A percentile compares a stretch with the other conserved stretches of the same genome.
Conservation (phyloP, 2,329 filamentous ascomycete genomes). For the Venturia carpophila region DNA sequence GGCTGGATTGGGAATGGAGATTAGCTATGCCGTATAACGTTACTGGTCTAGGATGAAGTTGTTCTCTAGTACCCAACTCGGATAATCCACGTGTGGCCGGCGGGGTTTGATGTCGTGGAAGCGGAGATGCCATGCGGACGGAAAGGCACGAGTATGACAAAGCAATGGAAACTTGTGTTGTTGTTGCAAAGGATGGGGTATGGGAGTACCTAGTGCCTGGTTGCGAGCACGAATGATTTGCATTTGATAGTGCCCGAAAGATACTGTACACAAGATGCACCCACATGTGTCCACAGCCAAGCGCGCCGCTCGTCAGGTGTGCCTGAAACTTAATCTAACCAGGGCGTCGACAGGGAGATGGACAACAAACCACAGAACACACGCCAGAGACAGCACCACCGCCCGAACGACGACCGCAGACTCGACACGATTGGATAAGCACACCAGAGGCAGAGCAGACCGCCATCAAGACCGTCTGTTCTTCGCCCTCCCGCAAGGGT, state of each 20-base stretch:
- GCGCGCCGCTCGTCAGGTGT: neutral
- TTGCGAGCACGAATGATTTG: neutral
- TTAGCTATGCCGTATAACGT: too few relatives aligned
- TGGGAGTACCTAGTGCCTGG: too few relatives aligned
- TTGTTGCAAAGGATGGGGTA: too few relatives aligned
- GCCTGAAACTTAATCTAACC: conserved; percentile 6
- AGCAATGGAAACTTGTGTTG: too few relatives aligned
- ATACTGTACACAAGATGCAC: too few relatives aligned
- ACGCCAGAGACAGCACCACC: neutral
- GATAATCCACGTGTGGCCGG: too few relatives aligned
- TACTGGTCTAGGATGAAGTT: too few relatives aligned
- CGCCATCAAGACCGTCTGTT: conserved; percentile 6
- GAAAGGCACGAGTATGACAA: neutral
- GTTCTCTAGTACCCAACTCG: too few relatives aligned
- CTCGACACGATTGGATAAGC: neutral
- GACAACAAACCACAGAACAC: neutral
- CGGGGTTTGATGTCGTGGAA: neutral
- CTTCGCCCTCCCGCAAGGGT: neutral
- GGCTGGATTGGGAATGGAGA: too few relatives aligned
- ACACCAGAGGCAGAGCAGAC: neutral
- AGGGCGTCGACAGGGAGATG: neutral
- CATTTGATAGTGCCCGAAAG: too few relatives aligned
- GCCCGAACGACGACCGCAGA: neutral
- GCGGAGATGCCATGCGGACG: neutral
- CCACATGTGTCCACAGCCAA: too few relatives aligned